Base-by-base conservation (phyloP, 441 rosid species). In the Eutrema salsugineum region DNA sequence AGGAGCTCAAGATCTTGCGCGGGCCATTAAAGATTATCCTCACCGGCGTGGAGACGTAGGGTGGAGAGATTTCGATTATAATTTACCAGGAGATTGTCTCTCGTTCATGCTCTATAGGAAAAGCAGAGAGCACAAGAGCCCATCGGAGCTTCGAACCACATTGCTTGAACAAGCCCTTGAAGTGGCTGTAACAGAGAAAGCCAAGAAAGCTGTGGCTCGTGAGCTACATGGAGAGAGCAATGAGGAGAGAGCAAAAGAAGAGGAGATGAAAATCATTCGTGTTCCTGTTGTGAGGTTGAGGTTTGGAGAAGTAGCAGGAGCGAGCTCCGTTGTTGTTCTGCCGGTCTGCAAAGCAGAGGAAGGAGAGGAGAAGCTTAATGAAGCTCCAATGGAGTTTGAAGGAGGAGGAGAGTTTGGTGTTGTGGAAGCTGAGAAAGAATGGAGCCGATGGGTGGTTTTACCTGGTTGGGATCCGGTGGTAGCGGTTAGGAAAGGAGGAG, bases 381-480 rank as follows among this genome's bases (percentile, higher is more conserved):
- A 88, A 73, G 97, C 95, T 8, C 97, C 97, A 2, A 80, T 79
- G 79, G 81, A 79, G 57, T 81, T 86, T 62, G 78, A 53, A 70
- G 73, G 63, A n/a, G 77, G 80, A 38, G 99, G 97, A 33, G 92
- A 85, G 36, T 94, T 94, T 47, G 88, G 95, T 1, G 81, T 90
- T 12, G 95, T 94, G 75, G 95, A 61, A 66, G 88, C 95, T 0
- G 97, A 91, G 66, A 88, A 88, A 61, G 91, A 79, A 17, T 94
- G 99, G 99, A 69, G 82, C 16, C 81, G 91, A 59, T 94, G 99
- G 98, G 87, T 87, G 60, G 99, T 87, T 48, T 73, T 94, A 64
- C 99, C 97, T 0, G 75, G 89, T 7, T 94, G 99, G 97, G 80
- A 66, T 38, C 89, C 93, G 0, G 55, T 90, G 6, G 44, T 43